phyloP scores from a whole-genome alignment of 495 filamentous ascomycete genomes.

The Xylaria venustula region DNA sequence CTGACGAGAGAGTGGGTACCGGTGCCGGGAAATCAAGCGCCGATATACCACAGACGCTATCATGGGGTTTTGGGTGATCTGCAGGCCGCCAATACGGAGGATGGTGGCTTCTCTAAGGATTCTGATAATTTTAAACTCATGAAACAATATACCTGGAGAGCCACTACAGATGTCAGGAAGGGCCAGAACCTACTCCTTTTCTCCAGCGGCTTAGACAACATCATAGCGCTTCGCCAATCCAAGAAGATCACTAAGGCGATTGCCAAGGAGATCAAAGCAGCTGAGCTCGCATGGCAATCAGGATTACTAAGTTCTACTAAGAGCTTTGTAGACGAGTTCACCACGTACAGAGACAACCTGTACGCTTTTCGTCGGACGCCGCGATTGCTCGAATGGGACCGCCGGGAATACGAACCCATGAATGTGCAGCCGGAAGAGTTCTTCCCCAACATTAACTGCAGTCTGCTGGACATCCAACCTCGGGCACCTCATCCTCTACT shows the following conservation, averaged over 20 bases:
- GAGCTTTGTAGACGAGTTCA: constrained; percentile 20
- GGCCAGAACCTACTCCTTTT: constrained; percentile 17
- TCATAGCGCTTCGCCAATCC: constrained; percentile 18
- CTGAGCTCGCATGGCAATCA: constrained; percentile 21
- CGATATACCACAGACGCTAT: constrained; percentile 29
- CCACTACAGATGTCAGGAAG: constrained; percentile 20
- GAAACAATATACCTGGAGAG: constrained; percentile 24
- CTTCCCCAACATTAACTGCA: constrained; percentile 44
- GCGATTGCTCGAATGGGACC: constrained; percentile 61
- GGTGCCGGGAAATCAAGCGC: constrained; percentile 17
- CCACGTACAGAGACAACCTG: constrained; percentile 46
- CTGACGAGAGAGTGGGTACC: background rate
- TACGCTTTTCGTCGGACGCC: constrained; percentile 41
- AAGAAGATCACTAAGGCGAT: constrained; percentile 6
- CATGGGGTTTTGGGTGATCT: constrained; percentile 32
- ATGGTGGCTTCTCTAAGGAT: background rate
- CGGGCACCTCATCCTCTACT: constrained; percentile 34
- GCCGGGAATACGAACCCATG: constrained; percentile 59
- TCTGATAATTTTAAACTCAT: constrained; percentile 21
- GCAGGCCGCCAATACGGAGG: constrained; percentile 21
- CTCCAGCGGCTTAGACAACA: constrained; percentile 16
- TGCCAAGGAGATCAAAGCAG: constrained; percentile 5
- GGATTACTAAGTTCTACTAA: constrained; percentile 7
- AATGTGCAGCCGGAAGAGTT: constrained; percentile 52
- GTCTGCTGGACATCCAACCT: constrained; percentile 48